Evolutionary conservation across 371 early-diverging fungal genomes (phyloP).

Genomic region (Dinochytrium kinnereticum): DNA sequence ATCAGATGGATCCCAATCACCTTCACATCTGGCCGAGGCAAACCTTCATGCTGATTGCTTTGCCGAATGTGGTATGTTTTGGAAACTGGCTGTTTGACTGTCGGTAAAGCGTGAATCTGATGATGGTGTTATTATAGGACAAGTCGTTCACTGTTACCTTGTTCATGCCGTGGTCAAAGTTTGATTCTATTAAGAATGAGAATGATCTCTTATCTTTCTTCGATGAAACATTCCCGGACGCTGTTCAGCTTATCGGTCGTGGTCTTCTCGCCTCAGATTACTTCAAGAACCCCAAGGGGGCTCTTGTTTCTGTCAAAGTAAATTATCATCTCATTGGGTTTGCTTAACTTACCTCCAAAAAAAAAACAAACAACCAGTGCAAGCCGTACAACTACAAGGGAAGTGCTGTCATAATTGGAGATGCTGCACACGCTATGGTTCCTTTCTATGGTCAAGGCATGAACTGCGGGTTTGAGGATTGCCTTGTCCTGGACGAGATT

Average conservation of each 20-base stretch:
- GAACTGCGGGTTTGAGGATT: constrained; percentile 98
- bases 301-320: constrained; percentile 78
- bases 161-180: constrained; percentile 90
- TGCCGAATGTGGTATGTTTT: constrained; percentile 82
- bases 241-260: constrained; percentile 78
- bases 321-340: not conserved
- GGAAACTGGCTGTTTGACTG: not conserved
- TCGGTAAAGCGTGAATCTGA: too few relatives aligned
- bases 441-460: constrained; percentile 92
- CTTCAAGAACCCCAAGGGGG: constrained; percentile 84
- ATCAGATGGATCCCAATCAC: constrained; percentile 86
- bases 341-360: not conserved
- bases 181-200: constrained; percentile 76
- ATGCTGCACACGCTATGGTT: constrained; percentile 98
- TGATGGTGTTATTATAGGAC: constrained; percentile 70
- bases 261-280: constrained; percentile 72
- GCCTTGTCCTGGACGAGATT: constrained; percentile 74
- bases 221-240: constrained; percentile 78
- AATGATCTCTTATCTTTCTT: constrained; percentile 77
- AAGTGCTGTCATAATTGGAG: constrained; percentile 84
- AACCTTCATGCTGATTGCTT: constrained; percentile 94
- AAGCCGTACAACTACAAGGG: constrained; percentile 84
- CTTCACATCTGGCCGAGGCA: constrained; percentile 98
- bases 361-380: constrained; percentile 55
- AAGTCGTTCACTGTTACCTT: constrained; percentile 94